phyloP scores from a whole-genome alignment of 306 rosid genomes.

The Acacia melanoxylon region DNA sequence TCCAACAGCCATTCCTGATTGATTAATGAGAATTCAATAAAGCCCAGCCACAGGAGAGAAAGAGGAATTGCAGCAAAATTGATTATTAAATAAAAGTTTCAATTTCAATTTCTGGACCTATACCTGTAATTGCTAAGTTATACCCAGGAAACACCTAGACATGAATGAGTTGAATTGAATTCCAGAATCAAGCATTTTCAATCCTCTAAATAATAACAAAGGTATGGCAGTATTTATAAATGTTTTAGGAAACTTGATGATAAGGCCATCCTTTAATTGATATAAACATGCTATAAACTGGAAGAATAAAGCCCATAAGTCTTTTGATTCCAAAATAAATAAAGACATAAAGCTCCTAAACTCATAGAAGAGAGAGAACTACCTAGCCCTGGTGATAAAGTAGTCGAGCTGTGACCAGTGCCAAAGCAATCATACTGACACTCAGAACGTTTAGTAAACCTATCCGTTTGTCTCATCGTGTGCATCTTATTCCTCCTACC shows the following conservation, averaged over 20 bases:
- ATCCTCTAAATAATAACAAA: background rate
- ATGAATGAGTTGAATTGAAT: too few relatives aligned
- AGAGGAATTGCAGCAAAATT: background rate
- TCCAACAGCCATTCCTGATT: slow-evolving; percentile 95
- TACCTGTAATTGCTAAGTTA: too few relatives aligned
- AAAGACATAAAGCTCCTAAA: slow-evolving; percentile 34
- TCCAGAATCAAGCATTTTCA: too few relatives aligned
- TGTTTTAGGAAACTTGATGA: background rate
- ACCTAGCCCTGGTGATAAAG: slow-evolving; percentile 99
- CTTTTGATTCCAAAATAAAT: background rate
- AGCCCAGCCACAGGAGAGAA: slow-evolving; percentile 22
- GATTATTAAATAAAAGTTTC: background rate
- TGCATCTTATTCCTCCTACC: slow-evolving; percentile 91
- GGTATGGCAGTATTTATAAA: too few relatives aligned
- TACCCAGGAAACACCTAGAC: too few relatives aligned
- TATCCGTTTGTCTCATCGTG: slow-evolving; percentile 85
- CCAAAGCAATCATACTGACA: slow-evolving; percentile 94
- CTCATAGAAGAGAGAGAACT: slow-evolving; percentile 30
- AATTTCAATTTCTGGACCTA: too few relatives aligned
- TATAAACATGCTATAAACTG: background rate
- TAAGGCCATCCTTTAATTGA: background rate
- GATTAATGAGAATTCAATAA: slow-evolving; percentile 25
- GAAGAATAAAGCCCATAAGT: background rate
- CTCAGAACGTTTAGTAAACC: slow-evolving; percentile 90
- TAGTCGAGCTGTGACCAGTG: slow-evolving; percentile 96